phyloP scores from a whole-genome alignment of 23 red algal species.

The Agarophyton chilense region DNA sequence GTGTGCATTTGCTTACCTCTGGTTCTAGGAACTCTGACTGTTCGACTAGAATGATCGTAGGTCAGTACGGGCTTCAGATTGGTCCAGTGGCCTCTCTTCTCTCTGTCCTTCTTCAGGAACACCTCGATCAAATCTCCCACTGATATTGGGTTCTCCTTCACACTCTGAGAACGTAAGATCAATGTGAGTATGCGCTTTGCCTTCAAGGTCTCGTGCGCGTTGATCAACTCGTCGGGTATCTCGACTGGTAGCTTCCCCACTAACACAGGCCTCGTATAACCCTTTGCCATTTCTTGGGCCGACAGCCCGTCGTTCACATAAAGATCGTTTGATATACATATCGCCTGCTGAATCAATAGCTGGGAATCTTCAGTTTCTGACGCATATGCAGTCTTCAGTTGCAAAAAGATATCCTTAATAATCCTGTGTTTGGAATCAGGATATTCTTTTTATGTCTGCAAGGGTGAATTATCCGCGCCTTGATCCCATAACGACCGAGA shows the following conservation, averaged over 20 bases:
- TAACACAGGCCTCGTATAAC: not conserved
- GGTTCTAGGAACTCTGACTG: constrained; percentile 1
- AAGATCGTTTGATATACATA: constrained; percentile 1
- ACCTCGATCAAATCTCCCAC: not conserved
- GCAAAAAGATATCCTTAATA: not conserved
- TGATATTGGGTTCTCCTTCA: not conserved
- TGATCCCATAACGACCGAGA: not conserved
- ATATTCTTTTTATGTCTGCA: constrained; percentile 1
- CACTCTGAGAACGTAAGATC: not conserved
- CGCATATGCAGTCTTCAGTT: not conserved
- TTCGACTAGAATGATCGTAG: not conserved
- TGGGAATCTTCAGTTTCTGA: not conserved
- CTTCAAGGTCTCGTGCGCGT: not conserved
- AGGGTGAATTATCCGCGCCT: not conserved
- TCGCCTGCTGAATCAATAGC: not conserved
- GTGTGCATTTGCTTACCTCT: not conserved
- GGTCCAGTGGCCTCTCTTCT: constrained; percentile 19
- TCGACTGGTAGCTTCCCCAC: not conserved
- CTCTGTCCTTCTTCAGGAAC: not conserved
- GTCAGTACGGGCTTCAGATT: not conserved
- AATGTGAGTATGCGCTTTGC: not conserved
- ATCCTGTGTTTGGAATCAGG: constrained; percentile 28
- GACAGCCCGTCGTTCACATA: constrained; percentile 5
- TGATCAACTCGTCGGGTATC: not conserved
- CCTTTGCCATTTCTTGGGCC: constrained; percentile 3